These are phyloP conservation scores for Mucor mucedo DNA, from an alignment of 371 early-diverging fungal species.

Conservation along the genomic window DNA sequence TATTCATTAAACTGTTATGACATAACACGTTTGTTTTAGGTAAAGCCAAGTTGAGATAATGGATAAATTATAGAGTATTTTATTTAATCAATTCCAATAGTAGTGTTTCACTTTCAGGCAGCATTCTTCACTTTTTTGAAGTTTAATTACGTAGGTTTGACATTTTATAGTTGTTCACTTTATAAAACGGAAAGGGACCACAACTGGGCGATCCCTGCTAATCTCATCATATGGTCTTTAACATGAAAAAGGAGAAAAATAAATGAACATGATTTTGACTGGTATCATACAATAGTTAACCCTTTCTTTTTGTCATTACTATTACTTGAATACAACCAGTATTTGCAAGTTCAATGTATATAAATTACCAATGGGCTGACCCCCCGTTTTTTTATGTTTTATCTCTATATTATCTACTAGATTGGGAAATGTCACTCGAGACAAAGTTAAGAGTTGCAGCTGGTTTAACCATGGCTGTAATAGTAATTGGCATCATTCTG, in stretches of 20 bases:
- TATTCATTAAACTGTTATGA: too few relatives aligned
- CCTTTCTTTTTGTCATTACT: neutral
- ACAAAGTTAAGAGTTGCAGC: neutral
- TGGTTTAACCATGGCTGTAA: neutral
- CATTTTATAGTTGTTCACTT: too few relatives aligned
- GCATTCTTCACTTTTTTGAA: too few relatives aligned
- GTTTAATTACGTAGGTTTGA: too few relatives aligned
- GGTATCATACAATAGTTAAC: neutral
- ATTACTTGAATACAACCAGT: neutral
- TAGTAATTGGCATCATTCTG: neutral
- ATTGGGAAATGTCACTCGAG: neutral
- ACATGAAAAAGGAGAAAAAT: too few relatives aligned
- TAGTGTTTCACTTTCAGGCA: neutral
- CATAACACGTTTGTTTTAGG: too few relatives aligned
- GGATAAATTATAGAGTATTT: too few relatives aligned
- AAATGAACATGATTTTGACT: too few relatives aligned
- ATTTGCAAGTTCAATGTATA: neutral
- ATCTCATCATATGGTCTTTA: too few relatives aligned
- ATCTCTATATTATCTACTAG: neutral
- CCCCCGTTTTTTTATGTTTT: neutral
- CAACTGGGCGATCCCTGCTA: too few relatives aligned
- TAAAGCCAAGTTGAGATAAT: too few relatives aligned
- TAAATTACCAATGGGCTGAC: neutral
- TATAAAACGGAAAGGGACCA: too few relatives aligned
- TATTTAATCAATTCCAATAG: neutral